Evolutionary conservation across 1,284 basidiomycete species (phyloP).

Genomic region (Tilletia horrida): DNA sequence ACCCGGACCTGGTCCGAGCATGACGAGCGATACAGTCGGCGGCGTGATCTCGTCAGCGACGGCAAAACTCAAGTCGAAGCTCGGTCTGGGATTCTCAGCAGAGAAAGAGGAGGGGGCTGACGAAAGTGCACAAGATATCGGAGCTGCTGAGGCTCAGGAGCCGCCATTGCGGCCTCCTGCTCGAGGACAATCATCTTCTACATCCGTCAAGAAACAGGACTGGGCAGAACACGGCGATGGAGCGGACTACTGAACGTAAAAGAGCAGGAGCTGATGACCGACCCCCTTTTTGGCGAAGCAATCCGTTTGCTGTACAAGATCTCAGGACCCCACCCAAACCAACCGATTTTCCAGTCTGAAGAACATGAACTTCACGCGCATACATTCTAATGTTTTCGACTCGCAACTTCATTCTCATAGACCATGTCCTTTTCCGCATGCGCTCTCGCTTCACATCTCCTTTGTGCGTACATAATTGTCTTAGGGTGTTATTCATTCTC

Average conservation of each 20-base stretch:
- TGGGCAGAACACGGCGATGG: conserved; percentile 14
- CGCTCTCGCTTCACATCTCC: too few species aligned
- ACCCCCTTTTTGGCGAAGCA: too few species aligned
- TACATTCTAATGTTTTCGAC: too few species aligned
- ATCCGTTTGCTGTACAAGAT: too few species aligned
- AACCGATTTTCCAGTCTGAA: too few species aligned
- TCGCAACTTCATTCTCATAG: too few species aligned
- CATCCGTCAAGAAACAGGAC: not conserved
- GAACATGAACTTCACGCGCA: too few species aligned
- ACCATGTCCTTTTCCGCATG: too few species aligned
- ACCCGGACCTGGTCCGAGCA: not conserved
- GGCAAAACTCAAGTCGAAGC: not conserved
- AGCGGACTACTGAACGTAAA: conserved; percentile 8
- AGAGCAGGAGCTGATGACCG: too few species aligned
- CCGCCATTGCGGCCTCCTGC: not conserved
- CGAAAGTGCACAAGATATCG: not conserved
- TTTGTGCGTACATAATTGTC: too few species aligned
- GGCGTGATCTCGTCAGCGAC: not conserved
- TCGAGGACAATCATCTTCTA: not conserved
- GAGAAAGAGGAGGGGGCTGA: not conserved
- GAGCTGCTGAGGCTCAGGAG: not conserved
- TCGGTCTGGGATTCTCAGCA: not conserved
- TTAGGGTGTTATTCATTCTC: too few species aligned
- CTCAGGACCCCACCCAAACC: too few species aligned
- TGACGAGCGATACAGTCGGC: not conserved